These are phyloP conservation scores for Schizosaccharomyces cryophilus DNA, from an alignment of 805 yeast genomes.

Conservation along the genomic window DNA sequence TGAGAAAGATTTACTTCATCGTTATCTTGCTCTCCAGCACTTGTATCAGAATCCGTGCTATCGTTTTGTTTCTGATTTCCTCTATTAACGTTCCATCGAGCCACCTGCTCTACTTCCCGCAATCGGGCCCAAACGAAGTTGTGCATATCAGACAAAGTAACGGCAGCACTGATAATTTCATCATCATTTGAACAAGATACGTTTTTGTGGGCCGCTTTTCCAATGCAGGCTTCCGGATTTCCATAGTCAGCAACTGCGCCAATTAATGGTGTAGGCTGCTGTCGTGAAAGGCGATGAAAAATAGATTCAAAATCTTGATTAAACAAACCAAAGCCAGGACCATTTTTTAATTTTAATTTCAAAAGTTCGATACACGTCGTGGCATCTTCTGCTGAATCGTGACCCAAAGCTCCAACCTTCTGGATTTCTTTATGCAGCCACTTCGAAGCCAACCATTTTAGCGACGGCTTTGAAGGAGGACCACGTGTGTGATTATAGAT, in stretches of 20 bases:
- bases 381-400: conserved; percentile 74
- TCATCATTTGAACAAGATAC: conserved; percentile 33
- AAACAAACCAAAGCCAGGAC: conserved; percentile 36
- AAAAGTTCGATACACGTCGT: conserved; percentile 53
- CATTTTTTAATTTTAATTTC: conserved; percentile 42
- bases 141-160: conserved; percentile 14
- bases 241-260: conserved; percentile 17
- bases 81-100: conserved; percentile 11
- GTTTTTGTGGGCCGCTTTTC: conserved; percentile 15
- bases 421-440: conserved; percentile 41
- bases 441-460: conserved; percentile 40
- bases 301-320: conserved; percentile 8
- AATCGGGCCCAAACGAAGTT: conserved; percentile 32
- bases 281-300: conserved; percentile 6
- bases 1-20: not conserved
- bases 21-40: not conserved
- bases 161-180: conserved; percentile 21
- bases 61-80: not conserved
- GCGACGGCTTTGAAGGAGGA: conserved; percentile 53
- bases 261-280: conserved; percentile 5
- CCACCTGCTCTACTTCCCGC: conserved; percentile 30
- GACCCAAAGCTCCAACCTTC: conserved; percentile 34
- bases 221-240: conserved; percentile 14
- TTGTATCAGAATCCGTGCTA: not conserved
- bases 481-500: conserved; percentile 59